phyloP scores from a whole-genome alignment of 352 stramenopile species.

The Pythium volutum region DNA sequence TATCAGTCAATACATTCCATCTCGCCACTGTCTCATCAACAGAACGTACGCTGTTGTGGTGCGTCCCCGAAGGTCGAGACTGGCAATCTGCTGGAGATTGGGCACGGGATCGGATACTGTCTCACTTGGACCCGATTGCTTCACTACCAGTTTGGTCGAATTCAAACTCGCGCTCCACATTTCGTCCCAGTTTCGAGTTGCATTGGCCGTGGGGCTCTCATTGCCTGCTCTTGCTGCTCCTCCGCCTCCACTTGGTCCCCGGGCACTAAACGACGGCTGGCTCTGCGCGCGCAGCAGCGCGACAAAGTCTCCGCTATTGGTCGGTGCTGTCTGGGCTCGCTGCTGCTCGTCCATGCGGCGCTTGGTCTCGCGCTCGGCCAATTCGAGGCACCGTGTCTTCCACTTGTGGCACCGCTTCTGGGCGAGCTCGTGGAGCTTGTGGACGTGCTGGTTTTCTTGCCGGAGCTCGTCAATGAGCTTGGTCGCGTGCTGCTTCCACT shows the following conservation, averaged over 20 bases:
- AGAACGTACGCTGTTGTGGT: neutral
- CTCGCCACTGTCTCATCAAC: too few relatives aligned
- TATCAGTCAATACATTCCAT: too few relatives aligned
- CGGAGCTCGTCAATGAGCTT: slow-evolving; percentile 57
- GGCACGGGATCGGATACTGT: neutral
- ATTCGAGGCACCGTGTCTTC: slow-evolving; percentile 54
- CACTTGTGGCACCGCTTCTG: slow-evolving; percentile 76
- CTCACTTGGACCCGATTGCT: neutral
- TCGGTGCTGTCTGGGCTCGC: slow-evolving; percentile 36
- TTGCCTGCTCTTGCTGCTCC: neutral
- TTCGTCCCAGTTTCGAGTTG: slow-evolving; percentile 49
- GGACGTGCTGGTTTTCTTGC: slow-evolving; percentile 57
- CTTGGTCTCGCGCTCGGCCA: slow-evolving; percentile 41
- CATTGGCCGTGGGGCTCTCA: neutral
- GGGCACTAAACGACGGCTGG: slow-evolving; percentile 28
- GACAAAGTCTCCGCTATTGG: slow-evolving; percentile 20
- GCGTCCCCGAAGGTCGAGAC: neutral
- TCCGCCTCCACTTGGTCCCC: too few relatives aligned
- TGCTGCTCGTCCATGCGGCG: slow-evolving; percentile 37
- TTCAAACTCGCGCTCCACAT: slow-evolving; percentile 61
- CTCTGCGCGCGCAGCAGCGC: slow-evolving; percentile 37
- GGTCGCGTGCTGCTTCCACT: slow-evolving; percentile 49
- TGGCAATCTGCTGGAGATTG: neutral
- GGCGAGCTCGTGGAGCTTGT: slow-evolving; percentile 46
- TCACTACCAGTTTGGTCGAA: neutral